Conservation (phyloP, 2,329 filamentous ascomycete species). For the Ophiostoma himal-ulmi region DNA sequence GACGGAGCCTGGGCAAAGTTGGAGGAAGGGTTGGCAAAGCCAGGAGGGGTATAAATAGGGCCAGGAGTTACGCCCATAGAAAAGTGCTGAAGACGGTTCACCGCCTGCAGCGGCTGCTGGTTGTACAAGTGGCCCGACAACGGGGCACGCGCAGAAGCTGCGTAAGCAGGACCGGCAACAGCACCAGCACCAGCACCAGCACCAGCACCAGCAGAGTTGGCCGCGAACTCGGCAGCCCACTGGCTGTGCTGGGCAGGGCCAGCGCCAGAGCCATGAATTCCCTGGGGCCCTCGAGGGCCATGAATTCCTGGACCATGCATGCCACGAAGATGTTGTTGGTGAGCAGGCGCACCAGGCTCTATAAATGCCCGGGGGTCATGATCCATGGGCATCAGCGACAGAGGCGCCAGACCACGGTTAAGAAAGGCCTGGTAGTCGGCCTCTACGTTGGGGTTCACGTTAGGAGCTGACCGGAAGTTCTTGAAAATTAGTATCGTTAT, state of each 20-base stretch:
- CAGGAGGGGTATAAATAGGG: background rate
- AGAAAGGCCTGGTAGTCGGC: slow-evolving; percentile 25
- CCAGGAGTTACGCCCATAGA: slow-evolving; percentile 15
- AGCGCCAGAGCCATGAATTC: too few relatives aligned
- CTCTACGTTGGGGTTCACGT: slow-evolving; percentile 16
- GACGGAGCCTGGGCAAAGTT: background rate
- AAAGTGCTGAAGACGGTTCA: slow-evolving; percentile 21
- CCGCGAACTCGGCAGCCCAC: slow-evolving; percentile 25
- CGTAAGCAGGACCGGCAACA: background rate
- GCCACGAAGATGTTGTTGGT: background rate
- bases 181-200: background rate
- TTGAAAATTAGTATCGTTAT: background rate
- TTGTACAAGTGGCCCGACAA: background rate
- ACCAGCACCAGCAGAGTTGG: background rate
- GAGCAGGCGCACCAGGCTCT: background rate
- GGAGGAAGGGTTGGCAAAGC: slow-evolving; percentile 1
- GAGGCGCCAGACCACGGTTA: slow-evolving; percentile 10
- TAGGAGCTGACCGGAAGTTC: slow-evolving; percentile 25
- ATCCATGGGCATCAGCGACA: slow-evolving; percentile 12
- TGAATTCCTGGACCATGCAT: background rate
- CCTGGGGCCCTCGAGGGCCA: too few relatives aligned
- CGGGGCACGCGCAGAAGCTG: background rate
- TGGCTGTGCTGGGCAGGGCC: background rate
- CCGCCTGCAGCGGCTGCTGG: slow-evolving; percentile 18
- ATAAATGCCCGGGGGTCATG: slow-evolving; percentile 10